Percentiles rank a stretch among this genome's conserved stretches.
These are phyloP conservation scores for Phlegmacium glaucopus DNA, from an alignment of 768 basidiomycete genomes.

Conservation along the genomic window DNA sequence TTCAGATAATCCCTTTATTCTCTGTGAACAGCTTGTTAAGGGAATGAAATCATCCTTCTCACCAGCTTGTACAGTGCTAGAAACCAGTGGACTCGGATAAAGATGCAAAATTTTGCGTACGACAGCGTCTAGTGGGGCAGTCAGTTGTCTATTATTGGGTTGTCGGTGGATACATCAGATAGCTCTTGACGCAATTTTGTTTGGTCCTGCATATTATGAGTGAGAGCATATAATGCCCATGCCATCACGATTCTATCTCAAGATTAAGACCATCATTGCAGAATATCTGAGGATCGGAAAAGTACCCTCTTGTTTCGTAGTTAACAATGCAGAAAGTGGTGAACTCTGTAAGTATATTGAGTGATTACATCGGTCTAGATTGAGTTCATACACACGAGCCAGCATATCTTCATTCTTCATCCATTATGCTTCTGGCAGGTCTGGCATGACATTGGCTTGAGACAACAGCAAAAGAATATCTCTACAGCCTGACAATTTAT, in stretches of 20 bases:
- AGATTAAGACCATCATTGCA: background rate
- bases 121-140: conserved; percentile 67
- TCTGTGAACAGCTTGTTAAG: conserved; percentile 45
- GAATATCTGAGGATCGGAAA: background rate
- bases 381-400: conserved; percentile 30
- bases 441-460: too few species aligned
- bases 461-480: conserved; percentile 58
- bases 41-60: conserved; percentile 51
- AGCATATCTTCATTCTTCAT: too few species aligned
- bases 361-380: background rate
- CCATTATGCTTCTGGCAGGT: too few species aligned
- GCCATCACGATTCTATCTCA: conserved; percentile 36
- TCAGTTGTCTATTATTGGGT: conserved; percentile 62
- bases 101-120: conserved; percentile 57
- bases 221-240: conserved; percentile 60
- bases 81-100: conserved; percentile 50
- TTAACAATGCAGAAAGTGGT: conserved; percentile 54
- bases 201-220: conserved; percentile 46
- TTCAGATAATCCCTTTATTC: conserved; percentile 33
- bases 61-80: conserved; percentile 38
- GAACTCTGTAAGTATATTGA: conserved; percentile 34
- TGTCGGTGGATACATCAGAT: conserved; percentile 44
- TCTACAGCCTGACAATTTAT: conserved; percentile 27
- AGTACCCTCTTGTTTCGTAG: conserved; percentile 47
- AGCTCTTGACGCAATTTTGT: conserved; percentile 57